Evolutionary conservation across 805 yeast species (phyloP).

Genomic region (Candida taoyuanica): DNA sequence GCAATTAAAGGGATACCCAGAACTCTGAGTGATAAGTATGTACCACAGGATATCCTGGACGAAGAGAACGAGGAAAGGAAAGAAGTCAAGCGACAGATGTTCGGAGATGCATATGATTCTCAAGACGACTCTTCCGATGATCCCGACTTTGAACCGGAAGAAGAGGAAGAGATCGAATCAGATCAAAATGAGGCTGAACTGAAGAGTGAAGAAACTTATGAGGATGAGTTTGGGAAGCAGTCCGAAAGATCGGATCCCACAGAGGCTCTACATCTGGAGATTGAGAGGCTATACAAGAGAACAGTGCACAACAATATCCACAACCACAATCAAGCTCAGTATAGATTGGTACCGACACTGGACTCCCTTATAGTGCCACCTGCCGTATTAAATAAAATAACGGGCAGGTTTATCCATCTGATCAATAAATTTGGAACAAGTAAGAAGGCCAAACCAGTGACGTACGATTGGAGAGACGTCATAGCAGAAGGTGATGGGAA

Average conservation of each 20-base stretch:
- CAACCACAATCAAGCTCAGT: neutral
- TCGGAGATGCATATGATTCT: neutral
- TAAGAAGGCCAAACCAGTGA: conserved; percentile 64
- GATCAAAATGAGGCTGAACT: no score
- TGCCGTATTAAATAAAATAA: neutral
- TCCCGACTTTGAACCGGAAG: neutral
- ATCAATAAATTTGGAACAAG: conserved; percentile 67
- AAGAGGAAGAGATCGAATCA: neutral
- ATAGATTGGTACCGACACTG: neutral
- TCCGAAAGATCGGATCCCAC: conserved; percentile 3
- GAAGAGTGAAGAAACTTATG: no score
- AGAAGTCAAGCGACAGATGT: no score
- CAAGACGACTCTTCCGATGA: neutral
- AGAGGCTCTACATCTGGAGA: conserved; percentile 5
- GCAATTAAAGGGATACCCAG: neutral
- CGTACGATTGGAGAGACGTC: conserved; percentile 26
- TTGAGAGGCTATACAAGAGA: conserved; percentile 11
- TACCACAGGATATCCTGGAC: conserved; percentile 17
- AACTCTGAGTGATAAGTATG: conserved; percentile 23
- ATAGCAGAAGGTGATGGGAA: neutral
- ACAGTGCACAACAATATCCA: conserved; percentile 1
- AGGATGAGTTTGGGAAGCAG: no score
- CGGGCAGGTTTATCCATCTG: conserved; percentile 53
- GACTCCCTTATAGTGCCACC: conserved; percentile 1
- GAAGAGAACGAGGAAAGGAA: no score